Evolutionary conservation across 345 rosid species (phyloP), one percentile per base, ranked within the genome.

Genomic region (Draba incana): DNA sequence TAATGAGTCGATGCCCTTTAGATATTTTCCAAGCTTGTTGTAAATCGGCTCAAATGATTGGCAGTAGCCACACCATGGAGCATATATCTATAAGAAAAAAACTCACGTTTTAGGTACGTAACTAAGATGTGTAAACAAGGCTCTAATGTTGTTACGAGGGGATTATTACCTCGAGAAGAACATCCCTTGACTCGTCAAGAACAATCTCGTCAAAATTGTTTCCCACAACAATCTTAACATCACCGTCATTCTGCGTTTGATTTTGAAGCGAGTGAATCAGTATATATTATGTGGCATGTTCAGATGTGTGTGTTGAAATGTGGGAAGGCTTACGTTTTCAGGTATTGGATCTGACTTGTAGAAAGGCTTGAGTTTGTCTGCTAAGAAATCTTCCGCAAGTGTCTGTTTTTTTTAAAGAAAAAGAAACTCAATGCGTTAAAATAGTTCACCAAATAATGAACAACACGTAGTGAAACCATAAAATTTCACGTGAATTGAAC

Each of bases 51-150:
- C 99, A 39, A 94, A 80, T 30, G 97, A 59, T 79, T 91, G 97
- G 79, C 99, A 94, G 80, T 94, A 93, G 66, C 98, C 98, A 69
- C 98, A 94, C 99, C 99, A 94, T 15, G 99, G 97, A 65, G 99
- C 99, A 84, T 94, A 84, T 61, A 94, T 89, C 98, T 94, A 79
- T 57, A 7, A 31, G 61, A 66, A 7, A 67, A 25, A 28, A 63
- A 63, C 38, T 24, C 41, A 63, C 42, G 25, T 48, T 58, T 63
- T 33, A 42, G 56, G 43, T 30, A 60, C 13, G 14, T 23, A 49
- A 52, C 44, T 44, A 64, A 50, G 50, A 56, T 47, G 30, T 65
- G 59, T 41, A 31, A 38, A 20, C 4, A 47, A 56, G 50, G 23
- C 51, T 75, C 58, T 51, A 16, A 37, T 13, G 57, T 48, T 46